These are phyloP conservation scores for Breviolum minutum DNA, from an alignment of 73 alveolate species.

Conservation along the genomic window DNA sequence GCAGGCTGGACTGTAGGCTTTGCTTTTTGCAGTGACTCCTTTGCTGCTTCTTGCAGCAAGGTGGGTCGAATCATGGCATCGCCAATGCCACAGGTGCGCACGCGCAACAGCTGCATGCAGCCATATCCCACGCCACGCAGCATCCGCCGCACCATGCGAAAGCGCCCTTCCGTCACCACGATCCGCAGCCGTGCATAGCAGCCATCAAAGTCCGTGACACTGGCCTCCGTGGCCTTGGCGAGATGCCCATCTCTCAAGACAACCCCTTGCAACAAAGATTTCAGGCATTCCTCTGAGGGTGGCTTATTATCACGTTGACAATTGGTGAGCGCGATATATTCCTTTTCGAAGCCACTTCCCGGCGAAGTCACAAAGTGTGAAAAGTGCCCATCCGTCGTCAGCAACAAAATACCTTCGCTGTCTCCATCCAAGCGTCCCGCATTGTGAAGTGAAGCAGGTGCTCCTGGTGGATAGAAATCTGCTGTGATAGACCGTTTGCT, in stretches of 20 bases:
- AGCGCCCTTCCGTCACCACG: constrained; percentile 53
- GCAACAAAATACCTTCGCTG: constrained; percentile 65
- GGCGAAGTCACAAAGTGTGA: constrained; percentile 78
- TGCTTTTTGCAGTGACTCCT: neutral
- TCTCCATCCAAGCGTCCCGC: constrained; percentile 89
- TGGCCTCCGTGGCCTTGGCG: constrained; percentile 4
- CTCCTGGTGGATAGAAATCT: constrained; percentile 20
- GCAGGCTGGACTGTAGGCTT: neutral
- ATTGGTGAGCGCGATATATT: constrained; percentile 48
- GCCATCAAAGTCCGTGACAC: constrained; percentile 58
- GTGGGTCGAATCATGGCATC: constrained; percentile 26
- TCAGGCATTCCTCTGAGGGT: constrained; percentile 20
- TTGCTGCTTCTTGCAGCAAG: constrained; percentile 43
- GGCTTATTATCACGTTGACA: constrained; percentile 48
- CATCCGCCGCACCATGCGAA: constrained; percentile 93
- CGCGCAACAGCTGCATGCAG: constrained; percentile 76
- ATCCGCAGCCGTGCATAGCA: constrained; percentile 83
- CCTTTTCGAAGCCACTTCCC: constrained; percentile 67
- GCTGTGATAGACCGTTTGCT: constrained; percentile 15
- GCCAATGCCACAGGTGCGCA: constrained; percentile 68
- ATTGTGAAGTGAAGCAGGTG: constrained; percentile 46
- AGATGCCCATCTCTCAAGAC: constrained; percentile 38
- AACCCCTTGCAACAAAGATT: constrained; percentile 3
- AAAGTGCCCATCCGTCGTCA: constrained; percentile 83
- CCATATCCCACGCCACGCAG: constrained; percentile 49